Percentiles rank a stretch among this genome's conserved stretches.
Evolutionary conservation across 2,329 filamentous ascomycete species (phyloP).

Genomic region (Tolypocladium tropicale): DNA sequence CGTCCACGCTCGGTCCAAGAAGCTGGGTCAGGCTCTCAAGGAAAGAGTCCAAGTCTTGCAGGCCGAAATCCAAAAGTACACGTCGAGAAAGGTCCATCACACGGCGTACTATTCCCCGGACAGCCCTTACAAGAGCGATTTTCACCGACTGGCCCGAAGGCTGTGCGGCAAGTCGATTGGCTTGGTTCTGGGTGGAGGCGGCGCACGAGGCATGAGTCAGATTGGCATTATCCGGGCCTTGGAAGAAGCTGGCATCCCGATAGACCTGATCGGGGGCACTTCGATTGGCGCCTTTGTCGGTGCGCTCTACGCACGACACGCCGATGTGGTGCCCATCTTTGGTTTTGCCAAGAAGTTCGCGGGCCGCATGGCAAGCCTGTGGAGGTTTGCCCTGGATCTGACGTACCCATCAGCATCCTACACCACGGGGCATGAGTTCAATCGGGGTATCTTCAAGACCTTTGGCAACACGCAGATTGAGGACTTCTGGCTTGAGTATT

Average conservation of each 20-base stretch:
- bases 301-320: constrained; percentile 88
- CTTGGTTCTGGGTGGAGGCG: constrained; percentile 85
- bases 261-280: constrained; percentile 90
- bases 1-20: constrained; percentile 62
- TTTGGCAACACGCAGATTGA: constrained; percentile 97
- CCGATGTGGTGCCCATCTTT: constrained; percentile 94
- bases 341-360: constrained; percentile 95
- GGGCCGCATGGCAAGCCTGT: constrained; percentile 97
- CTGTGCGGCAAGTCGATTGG: constrained; percentile 92
- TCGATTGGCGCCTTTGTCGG: constrained; percentile 96
- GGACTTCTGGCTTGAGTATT: constrained; percentile 97
- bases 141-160: constrained; percentile 81
- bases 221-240: constrained; percentile 90
- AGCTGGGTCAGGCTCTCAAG: constrained; percentile 77
- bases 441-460: constrained; percentile 96
- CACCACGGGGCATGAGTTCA: constrained; percentile 97
- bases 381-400: constrained; percentile 92
- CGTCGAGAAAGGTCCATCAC: constrained; percentile 82
- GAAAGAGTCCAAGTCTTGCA: constrained; percentile 89
- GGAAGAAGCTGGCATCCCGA: constrained; percentile 92
- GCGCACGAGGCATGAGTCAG: constrained; percentile 83
- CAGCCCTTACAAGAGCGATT: constrained; percentile 90
- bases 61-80: constrained; percentile 97
- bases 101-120: constrained; percentile 84
- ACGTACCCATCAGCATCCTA: constrained; percentile 96